Percentiles rank a stretch among this genome's conserved stretches.
These are phyloP conservation scores for Monosporascus sp. DNA, from an alignment of 2,329 filamentous ascomycete genomes.

Conservation along the genomic window DNA sequence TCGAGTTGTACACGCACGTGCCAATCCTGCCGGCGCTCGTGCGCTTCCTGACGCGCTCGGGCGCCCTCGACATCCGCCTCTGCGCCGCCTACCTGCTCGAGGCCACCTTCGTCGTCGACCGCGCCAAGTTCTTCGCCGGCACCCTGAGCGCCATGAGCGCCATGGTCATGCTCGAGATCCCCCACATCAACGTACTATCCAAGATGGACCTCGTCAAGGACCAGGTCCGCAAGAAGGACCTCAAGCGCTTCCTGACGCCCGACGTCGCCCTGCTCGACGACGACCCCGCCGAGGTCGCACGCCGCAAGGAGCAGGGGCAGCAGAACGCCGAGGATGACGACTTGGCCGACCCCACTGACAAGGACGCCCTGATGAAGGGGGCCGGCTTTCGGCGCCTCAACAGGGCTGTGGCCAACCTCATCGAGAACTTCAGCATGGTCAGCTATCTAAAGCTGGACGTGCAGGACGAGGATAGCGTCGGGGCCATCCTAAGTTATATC, in stretches of 20 bases:
- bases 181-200: conserved; percentile 91
- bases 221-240: conserved; percentile 77
- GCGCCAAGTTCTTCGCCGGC: conserved; percentile 95
- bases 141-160: conserved; percentile 96
- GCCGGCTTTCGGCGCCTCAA: conserved; percentile 79
- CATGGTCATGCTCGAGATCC: conserved; percentile 97
- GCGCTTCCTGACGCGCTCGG: conserved; percentile 71
- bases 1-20: conserved; percentile 96
- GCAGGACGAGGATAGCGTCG: conserved; percentile 88
- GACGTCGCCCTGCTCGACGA: conserved; percentile 79
- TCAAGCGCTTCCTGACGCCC: conserved; percentile 86
- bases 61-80: conserved; percentile 80
- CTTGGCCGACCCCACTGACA: conserved; percentile 56
- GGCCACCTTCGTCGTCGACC: conserved; percentile 90
- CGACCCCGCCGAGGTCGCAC: conserved; percentile 55
- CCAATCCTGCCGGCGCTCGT: conserved; percentile 84
- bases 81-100: conserved; percentile 94
- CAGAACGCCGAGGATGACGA: conserved; percentile 42
- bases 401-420: conserved; percentile 79
- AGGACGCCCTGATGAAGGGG: conserved; percentile 71
- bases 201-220: conserved; percentile 98
- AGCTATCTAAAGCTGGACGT: conserved; percentile 87
- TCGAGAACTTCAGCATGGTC: conserved; percentile 98
- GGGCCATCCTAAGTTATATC: conserved; percentile 53
- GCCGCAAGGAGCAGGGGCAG: conserved; percentile 28